Evolutionary conservation across 148 eudicot species (phyloP).

Genomic region (Oxyria digyna): DNA sequence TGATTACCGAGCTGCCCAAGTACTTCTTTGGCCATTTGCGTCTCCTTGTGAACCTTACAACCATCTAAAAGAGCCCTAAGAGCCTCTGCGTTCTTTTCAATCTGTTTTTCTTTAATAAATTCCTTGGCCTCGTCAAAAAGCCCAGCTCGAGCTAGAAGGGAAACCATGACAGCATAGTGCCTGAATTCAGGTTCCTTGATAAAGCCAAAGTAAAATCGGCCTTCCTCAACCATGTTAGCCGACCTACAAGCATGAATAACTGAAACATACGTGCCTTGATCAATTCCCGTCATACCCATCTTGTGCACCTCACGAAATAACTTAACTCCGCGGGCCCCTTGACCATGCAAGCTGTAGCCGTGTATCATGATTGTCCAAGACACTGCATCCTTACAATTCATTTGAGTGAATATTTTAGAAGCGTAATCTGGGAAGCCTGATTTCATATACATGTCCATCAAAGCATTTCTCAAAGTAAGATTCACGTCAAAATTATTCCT

Average conservation of each 20-base stretch:
- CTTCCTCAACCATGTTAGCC: slow-evolving; percentile 44
- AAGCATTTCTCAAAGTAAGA: slow-evolving; percentile 38
- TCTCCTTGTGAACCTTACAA: slow-evolving; percentile 34
- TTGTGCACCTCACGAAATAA: slow-evolving; percentile 39
- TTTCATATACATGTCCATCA: slow-evolving; percentile 65
- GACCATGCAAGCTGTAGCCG: slow-evolving; percentile 53
- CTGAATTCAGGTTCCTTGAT: slow-evolving; percentile 35
- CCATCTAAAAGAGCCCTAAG: slow-evolving; percentile 53
- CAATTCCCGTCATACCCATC: slow-evolving; percentile 17
- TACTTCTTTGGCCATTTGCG: slow-evolving; percentile 28
- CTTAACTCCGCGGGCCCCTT: slow-evolving; percentile 39
- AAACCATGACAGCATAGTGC: slow-evolving; percentile 47
- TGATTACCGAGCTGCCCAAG: slow-evolving; percentile 45
- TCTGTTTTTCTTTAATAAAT: slow-evolving; percentile 27
- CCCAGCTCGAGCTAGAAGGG: slow-evolving; percentile 48
- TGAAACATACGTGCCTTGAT: slow-evolving; percentile 31
- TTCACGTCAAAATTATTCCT: slow-evolving; percentile 41
- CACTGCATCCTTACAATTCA: slow-evolving; percentile 39
- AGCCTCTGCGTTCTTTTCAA: slow-evolving; percentile 30
- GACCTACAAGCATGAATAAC: slow-evolving; percentile 46
- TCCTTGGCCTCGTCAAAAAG: slow-evolving; percentile 35
- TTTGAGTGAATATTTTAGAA: slow-evolving; percentile 28
- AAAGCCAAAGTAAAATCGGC: slow-evolving; percentile 24
- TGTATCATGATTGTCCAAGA: slow-evolving; percentile 69
- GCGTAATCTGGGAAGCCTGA: slow-evolving; percentile 53